These are phyloP conservation scores for Ustilago hordei DNA, from an alignment of 1,284 basidiomycete species.

Conservation along the genomic window DNA sequence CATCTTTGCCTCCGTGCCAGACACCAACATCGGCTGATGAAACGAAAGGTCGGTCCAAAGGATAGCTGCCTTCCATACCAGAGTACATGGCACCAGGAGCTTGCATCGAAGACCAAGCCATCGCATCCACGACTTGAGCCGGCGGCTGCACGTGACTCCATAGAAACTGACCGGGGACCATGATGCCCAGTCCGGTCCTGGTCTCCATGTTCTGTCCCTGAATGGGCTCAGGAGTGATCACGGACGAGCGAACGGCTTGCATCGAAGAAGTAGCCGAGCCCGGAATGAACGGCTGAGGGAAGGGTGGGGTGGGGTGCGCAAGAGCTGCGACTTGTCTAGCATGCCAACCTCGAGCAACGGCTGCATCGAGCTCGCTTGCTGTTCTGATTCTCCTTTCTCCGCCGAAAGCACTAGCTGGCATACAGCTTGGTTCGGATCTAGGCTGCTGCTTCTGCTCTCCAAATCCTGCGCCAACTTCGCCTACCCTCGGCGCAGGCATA, in stretches of 20 bases:
- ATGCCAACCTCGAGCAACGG: not conserved
- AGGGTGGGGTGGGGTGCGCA: not conserved
- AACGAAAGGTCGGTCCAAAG: conserved; percentile 4
- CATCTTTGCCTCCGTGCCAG: conserved; percentile 6
- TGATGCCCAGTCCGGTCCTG: conserved; percentile 16
- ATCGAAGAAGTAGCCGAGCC: conserved; percentile 2
- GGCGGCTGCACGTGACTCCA: conserved; percentile 5
- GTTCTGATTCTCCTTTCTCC: conserved; percentile 11
- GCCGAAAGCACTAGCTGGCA: not conserved
- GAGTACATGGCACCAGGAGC: conserved; percentile 11
- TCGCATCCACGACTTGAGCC: not conserved
- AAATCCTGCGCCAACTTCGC: not conserved
- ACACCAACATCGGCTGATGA: not conserved
- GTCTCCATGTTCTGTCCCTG: not conserved
- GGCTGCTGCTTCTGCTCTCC: not conserved
- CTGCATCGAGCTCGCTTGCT: conserved; percentile 23
- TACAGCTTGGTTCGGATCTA: not conserved
- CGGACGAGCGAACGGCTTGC: not conserved
- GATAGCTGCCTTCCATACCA: conserved; percentile 9
- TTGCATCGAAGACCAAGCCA: conserved; percentile 1
- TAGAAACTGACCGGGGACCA: conserved; percentile 5
- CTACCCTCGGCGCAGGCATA: not conserved
- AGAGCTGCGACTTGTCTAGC: not conserved
- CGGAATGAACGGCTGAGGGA: conserved; percentile 12
- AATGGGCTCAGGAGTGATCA: not conserved